phyloP scores from a whole-genome alignment of 495 filamentous ascomycete species.

The Annulohypoxylon stygium region DNA sequence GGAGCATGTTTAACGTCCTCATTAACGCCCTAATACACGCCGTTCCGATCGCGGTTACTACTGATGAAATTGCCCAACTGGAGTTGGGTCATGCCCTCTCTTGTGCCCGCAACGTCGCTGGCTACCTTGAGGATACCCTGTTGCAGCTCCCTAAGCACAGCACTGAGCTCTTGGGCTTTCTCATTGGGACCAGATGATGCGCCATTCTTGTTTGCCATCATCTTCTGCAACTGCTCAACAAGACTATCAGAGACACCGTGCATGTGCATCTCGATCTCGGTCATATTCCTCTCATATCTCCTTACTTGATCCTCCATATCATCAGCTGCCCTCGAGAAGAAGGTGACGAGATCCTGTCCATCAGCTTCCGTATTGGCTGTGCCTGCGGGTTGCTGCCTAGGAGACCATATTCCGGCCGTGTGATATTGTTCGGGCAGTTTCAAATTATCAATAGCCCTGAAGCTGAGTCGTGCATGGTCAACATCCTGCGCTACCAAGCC shows the following conservation, averaged over 20 bases:
- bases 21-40: slow-evolving; percentile 43
- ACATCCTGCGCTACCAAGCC: slow-evolving; percentile 74
- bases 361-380: slow-evolving; percentile 61
- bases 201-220: slow-evolving; percentile 68
- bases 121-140: slow-evolving; percentile 82
- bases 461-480: slow-evolving; percentile 77
- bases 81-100: slow-evolving; percentile 77
- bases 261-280: slow-evolving; percentile 87
- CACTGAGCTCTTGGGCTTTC: slow-evolving; percentile 67
- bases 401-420: slow-evolving; percentile 67
- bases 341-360: slow-evolving; percentile 79
- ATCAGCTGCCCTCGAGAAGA: slow-evolving; percentile 78
- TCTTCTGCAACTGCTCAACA: slow-evolving; percentile 76
- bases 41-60: slow-evolving; percentile 44
- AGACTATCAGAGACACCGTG: slow-evolving; percentile 78
- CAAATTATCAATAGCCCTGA: slow-evolving; percentile 81
- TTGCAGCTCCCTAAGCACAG: slow-evolving; percentile 81
- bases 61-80: slow-evolving; percentile 68
- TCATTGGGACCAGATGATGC: slow-evolving; percentile 55
- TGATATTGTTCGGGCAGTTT: slow-evolving; percentile 82
- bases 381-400: slow-evolving; percentile 53
- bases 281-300: slow-evolving; percentile 74
- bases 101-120: slow-evolving; percentile 72
- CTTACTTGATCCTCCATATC: slow-evolving; percentile 76
- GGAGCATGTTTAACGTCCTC: not conserved